Evolutionary conservation across 1,284 basidiomycete genomes (phyloP), one percentile per base, ranked within the genome.

Genomic region (Bjerkandera adusta): DNA sequence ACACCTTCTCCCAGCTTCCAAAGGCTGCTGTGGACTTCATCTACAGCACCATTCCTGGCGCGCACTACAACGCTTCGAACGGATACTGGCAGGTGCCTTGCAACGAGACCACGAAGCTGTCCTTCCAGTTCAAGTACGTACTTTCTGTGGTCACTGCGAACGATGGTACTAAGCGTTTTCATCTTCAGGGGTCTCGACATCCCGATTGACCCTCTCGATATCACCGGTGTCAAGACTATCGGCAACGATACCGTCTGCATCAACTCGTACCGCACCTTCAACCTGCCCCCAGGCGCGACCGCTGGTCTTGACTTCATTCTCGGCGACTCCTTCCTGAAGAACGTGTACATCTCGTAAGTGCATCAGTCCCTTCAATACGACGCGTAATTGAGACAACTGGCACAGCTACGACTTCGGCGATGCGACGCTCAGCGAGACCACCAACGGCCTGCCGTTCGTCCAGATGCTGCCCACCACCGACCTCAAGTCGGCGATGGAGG

Each of bases 381-480:
- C n/a, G n/a, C n/a, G n/a, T n/a, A n/a, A n/a, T n/a, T n/a, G n/a
- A n/a, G n/a, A n/a, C n/a, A n/a, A 26, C 5, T 21, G 11, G 7
- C 38, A 1, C 41, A 62, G 61, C 8, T 76, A 73, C 58, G 69
- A 76, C 56, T 71, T 70, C 49, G 73, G 71, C 37, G 62, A 68
- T 57, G 61, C 52, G 40, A 53, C 59, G 35, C 43, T 55, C 4
- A 43, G 50, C 35, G 51, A 56, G 38, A 42, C 48, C 22, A 55
- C 52, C 34, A 49, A 55, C 47, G 62, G 56, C 33, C 51, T 58
- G 8, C 67, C 68, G 3, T 69, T 61, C 54, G 56, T 70, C 30
- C 63, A 64, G 55, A 51, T 70, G 51, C 46, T 62, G 25, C 25
- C 58, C 21, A 58, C 56, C 4, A 61, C 58, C 18, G 43, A 57